phyloP scores from a whole-genome alignment of 495 filamentous ascomycete species.

The Parathielavia appendiculata region DNA sequence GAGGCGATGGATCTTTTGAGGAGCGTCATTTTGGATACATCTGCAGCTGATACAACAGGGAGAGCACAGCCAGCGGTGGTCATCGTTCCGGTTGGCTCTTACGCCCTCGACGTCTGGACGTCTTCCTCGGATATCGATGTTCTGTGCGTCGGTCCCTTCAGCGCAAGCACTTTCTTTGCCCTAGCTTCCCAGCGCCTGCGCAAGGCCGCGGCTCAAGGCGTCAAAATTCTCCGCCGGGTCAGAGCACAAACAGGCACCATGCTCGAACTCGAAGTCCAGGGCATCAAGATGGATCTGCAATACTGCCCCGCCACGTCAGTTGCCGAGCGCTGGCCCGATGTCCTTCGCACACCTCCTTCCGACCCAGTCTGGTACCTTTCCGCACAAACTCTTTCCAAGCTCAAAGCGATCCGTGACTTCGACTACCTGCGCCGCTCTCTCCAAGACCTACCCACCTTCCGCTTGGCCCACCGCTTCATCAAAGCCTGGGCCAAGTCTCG shows the following conservation, averaged over 20 bases:
- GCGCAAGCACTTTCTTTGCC: constrained; percentile 50
- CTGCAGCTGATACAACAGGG: constrained; percentile 2
- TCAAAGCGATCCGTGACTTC: constrained; percentile 54
- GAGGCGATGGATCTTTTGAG: constrained; percentile 42
- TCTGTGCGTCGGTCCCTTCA: constrained; percentile 53
- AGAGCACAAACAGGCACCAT: constrained; percentile 49
- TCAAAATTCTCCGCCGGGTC: constrained; percentile 49
- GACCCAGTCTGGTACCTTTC: constrained; percentile 48
- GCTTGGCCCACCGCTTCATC: constrained; percentile 47
- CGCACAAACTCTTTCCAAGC: constrained; percentile 43
- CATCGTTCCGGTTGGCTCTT: constrained; percentile 55
- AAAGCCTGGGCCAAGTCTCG: constrained; percentile 51
- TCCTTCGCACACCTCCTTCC: constrained; percentile 29
- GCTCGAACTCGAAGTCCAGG: constrained; percentile 48
- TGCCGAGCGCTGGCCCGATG: constrained; percentile 39
- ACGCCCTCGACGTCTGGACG: constrained; percentile 54
- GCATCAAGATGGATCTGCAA: constrained; percentile 53
- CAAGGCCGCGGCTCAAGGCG: constrained; percentile 34
- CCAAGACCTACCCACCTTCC: constrained; percentile 48
- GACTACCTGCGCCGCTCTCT: constrained; percentile 49
- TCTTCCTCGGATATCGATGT: constrained; percentile 53
- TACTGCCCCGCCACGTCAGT: constrained; percentile 52
- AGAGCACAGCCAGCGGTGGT: constrained; percentile 34
- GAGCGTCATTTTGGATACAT: constrained; percentile 32
- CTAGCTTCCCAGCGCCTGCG: constrained; percentile 48